Base-by-base conservation (phyloP, 2,329 filamentous ascomycete species). In the Alternaria brassicae region DNA sequence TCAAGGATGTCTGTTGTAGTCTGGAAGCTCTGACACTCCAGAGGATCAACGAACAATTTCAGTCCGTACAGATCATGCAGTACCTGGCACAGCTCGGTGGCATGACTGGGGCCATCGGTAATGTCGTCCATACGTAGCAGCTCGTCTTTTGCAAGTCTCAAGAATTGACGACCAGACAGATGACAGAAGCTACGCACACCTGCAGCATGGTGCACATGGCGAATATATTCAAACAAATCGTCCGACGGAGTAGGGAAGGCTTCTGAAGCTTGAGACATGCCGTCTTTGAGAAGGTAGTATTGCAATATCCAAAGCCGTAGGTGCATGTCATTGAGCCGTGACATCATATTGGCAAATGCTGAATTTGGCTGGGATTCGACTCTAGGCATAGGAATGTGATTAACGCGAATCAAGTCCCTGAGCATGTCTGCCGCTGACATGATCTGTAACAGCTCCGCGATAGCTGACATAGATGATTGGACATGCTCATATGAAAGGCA, bases 111-210 rank as follows among this genome's bases (percentile, higher is more conserved):
- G 82, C 91, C 93, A 66, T 91, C 91, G 57, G 93, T 89, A 28
- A 93, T 86, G 50, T 90, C 86, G 63, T 88, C 87, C 68, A 94
- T 84, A 48, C 88, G 88, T 25, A 96, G 83, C 44, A 98, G 83
- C 73, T 99, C 95, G 6, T 91, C 85, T 56, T 93, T 94, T 81
- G 95, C 90, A 77, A 97, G 86, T 73, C 93, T 93, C 25, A 98
- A 83, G 78, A 99, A 95, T 17, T 92, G 87, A 73, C 95, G 94
- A 73, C 93, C 92, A 0, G 92, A 91, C 3, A 86, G 84, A 71
- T 92, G 94, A 83, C 93, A 98, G 76, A 90, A 91, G 62, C 90
- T 90, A 60, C 95, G 90, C 51, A 93, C 82, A 2, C 95, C 95
- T 34, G 97, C 81, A 4, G 91, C 90, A 72, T 92, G 88, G 73